phyloP scores from a whole-genome alignment of 768 basidiomycete species.

The Lepiota subincarnata region DNA sequence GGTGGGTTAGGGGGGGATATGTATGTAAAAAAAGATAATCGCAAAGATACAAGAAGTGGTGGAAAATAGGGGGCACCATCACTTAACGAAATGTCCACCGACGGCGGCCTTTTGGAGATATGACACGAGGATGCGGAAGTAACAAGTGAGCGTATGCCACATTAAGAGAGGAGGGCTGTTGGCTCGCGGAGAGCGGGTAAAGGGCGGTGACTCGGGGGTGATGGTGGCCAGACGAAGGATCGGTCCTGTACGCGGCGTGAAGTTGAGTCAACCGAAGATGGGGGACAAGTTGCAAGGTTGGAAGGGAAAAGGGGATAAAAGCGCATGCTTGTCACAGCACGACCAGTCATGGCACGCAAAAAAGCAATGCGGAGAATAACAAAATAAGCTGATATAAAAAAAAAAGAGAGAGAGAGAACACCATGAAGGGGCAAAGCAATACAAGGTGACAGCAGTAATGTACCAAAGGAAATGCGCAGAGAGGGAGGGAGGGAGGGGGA shows the following conservation, averaged over 20 bases:
- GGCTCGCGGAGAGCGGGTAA: no score
- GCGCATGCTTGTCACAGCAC: conserved; percentile 2
- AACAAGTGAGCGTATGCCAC: neutral
- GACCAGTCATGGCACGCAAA: neutral
- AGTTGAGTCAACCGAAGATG: neutral
- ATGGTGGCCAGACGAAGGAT: no score
- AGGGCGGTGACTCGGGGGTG: no score
- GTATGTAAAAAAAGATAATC: conserved; percentile 10
- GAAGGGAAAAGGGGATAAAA: conserved; percentile 1
- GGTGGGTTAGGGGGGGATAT: neutral
- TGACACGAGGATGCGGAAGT: neutral
- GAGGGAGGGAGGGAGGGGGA: neutral
- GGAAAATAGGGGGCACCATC: conserved; percentile 4
- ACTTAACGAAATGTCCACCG: neutral
- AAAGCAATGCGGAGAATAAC: conserved; percentile 1
- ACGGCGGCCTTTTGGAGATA: conserved; percentile 7
- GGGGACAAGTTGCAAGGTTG: neutral
- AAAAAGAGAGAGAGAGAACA: conserved; percentile 3
- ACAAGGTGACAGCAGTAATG: neutral
- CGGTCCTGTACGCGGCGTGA: neutral
- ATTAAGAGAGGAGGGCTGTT: no score
- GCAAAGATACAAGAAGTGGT: conserved; percentile 11
- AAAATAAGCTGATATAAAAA: conserved; percentile 9
- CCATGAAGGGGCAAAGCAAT: conserved; percentile 1
- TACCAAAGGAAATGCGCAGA: neutral